Conservation (phyloP, 768 basidiomycete species). For the Calocera cornea region DNA sequence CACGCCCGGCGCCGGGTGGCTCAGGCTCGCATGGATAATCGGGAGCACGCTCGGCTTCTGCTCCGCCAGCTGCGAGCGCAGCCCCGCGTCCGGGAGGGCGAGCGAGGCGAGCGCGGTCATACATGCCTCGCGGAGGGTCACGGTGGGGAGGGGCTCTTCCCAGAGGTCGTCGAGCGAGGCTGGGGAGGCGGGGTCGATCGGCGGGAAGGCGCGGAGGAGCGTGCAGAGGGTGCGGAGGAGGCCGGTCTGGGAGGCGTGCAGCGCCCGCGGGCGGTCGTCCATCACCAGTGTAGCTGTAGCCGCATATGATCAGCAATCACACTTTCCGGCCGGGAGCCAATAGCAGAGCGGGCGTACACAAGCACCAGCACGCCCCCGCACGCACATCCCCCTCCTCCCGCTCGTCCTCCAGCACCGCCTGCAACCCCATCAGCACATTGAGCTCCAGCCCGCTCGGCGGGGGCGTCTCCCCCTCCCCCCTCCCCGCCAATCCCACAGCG, state of each 20-base stretch:
- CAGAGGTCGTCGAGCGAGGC: not conserved
- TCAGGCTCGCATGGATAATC: constrained; percentile 39
- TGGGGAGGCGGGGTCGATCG: not conserved
- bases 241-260: not conserved
- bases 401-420: not conserved
- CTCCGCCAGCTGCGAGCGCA: constrained; percentile 55
- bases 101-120: constrained; percentile 63
- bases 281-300: not conserved
- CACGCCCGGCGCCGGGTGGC: constrained; percentile 54
- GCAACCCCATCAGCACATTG: not conserved
- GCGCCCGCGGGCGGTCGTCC: not conserved
- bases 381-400: not conserved
- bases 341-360: not conserved
- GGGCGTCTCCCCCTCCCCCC: constrained; percentile 6
- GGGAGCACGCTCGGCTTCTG: constrained; percentile 38
- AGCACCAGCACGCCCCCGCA: not conserved
- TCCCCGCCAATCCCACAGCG: not conserved
- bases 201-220: not conserved
- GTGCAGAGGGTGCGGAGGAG: not conserved
- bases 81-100: constrained; percentile 55
- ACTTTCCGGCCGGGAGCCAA: too few species aligned
- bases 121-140: constrained; percentile 37
- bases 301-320: not conserved
- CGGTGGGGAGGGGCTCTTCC: not conserved
- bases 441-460: not conserved